These are phyloP conservation scores for Colletotrichum eremochloae DNA, from an alignment of 2,329 filamentous ascomycete species.

Conservation along the genomic window DNA sequence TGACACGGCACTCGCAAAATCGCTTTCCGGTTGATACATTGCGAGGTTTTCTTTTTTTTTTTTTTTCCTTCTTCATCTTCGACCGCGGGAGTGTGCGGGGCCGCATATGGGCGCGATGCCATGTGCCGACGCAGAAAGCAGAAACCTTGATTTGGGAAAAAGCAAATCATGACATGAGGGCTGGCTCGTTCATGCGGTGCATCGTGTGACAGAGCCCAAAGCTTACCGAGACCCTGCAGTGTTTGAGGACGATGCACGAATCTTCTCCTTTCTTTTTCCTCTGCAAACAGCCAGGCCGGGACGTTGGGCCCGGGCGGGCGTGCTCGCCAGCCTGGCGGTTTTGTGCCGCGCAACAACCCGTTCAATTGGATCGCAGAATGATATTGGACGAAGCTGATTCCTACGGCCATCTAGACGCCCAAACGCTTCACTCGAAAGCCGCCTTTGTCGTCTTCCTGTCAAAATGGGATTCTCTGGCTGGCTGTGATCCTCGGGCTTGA, in stretches of 20 bases:
- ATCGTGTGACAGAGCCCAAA: constrained; percentile 17
- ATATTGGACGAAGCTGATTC: constrained; percentile 24
- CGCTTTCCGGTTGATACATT: not conserved
- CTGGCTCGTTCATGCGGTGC: constrained; percentile 20
- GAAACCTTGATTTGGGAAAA: constrained; percentile 19
- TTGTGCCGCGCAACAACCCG: constrained; percentile 23
- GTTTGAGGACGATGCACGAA: not conserved
- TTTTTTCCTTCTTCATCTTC: not conserved
- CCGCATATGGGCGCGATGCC: constrained; percentile 6
- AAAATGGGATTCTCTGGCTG: not conserved
- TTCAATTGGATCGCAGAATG: constrained; percentile 27
- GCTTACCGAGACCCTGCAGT: constrained; percentile 12
- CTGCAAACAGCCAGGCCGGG: not conserved
- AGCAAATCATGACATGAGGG: not conserved
- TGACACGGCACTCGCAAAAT: not conserved
- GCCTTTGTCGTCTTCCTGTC: constrained; percentile 27
- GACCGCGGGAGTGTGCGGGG: not conserved
- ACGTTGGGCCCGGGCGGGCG: constrained; percentile 6
- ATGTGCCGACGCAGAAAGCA: constrained; percentile 25
- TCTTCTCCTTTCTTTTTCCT: constrained; percentile 15
- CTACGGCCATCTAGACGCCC: constrained; percentile 9
- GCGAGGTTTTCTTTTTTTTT: not conserved
- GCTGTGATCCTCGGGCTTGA: not conserved
- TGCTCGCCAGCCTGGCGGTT: constrained; percentile 16
- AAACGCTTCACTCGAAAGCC: constrained; percentile 11